These are phyloP conservation scores for Aspergillus sp. DNA, from an alignment of 2,329 filamentous ascomycete species.

Conservation along the genomic window DNA sequence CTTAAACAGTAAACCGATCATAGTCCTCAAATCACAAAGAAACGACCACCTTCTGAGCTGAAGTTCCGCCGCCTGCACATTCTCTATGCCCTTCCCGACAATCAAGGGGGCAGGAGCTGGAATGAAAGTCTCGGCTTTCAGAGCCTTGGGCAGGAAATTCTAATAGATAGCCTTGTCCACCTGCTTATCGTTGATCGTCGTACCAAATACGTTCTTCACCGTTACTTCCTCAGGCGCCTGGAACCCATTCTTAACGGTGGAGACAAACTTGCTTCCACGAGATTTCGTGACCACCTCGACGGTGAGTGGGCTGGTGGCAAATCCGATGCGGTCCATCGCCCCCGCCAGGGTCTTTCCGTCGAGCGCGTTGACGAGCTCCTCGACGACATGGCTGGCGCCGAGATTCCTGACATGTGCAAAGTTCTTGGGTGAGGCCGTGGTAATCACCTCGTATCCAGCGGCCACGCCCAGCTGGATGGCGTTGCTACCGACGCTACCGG, in stretches of 20 bases:
- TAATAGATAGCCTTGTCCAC: conserved; percentile 28
- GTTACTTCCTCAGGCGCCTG: conserved; percentile 18
- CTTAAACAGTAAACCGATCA: no score
- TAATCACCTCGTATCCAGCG: conserved; percentile 14
- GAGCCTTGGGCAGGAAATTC: conserved; percentile 32
- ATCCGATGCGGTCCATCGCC: background rate
- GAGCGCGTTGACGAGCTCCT: conserved; percentile 14
- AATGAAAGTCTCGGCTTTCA: conserved; percentile 33
- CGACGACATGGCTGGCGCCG: conserved; percentile 44
- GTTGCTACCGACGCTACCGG: conserved; percentile 13
- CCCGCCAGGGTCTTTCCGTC: conserved; percentile 12
- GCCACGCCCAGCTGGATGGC: conserved; percentile 14
- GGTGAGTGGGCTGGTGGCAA: background rate
- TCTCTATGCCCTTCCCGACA: conserved; percentile 22
- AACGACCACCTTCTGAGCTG: conserved; percentile 29
- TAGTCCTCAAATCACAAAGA: background rate
- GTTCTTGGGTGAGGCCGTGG: conserved; percentile 13
- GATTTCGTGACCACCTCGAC: conserved; percentile 12
- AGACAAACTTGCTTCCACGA: conserved; percentile 20
- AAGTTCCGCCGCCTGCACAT: conserved; percentile 25
- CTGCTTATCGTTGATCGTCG: conserved; percentile 23
- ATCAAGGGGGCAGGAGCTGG: conserved; percentile 24
- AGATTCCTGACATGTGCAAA: conserved; percentile 36
- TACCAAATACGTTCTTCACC: conserved; percentile 26
- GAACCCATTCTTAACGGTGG: conserved; percentile 1